Conservation (phyloP, 2,329 filamentous ascomycete genomes). For the Neofusicoccum kwambonambiense region DNA sequence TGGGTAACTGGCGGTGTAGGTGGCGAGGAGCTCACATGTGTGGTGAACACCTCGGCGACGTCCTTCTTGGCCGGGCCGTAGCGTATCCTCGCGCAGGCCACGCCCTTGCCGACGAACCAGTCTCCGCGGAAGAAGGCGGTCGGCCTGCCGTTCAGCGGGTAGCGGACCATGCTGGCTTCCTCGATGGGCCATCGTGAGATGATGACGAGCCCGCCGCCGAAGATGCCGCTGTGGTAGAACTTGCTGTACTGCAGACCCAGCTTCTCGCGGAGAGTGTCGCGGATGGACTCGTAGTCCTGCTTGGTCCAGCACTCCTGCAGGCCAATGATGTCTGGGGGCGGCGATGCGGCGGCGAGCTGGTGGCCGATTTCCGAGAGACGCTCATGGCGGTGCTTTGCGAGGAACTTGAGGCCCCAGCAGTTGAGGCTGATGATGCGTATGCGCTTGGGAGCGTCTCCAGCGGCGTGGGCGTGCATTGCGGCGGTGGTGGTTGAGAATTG, state of each 20-base stretch:
- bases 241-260: constrained; percentile 84
- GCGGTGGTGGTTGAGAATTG: neutral
- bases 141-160: constrained; percentile 89
- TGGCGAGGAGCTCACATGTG: constrained; percentile 57
- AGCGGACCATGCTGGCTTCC: constrained; percentile 80
- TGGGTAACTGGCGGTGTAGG: neutral
- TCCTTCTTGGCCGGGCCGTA: constrained; percentile 65
- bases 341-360: constrained; percentile 67
- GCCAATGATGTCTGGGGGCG: constrained; percentile 80
- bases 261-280: constrained; percentile 69
- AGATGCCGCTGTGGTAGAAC: constrained; percentile 86
- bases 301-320: constrained; percentile 94
- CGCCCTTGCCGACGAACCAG: constrained; percentile 94
- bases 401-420: constrained; percentile 92
- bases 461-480: neutral
- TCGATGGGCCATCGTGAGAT: constrained; percentile 90
- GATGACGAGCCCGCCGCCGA: constrained; percentile 86
- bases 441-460: constrained; percentile 40
- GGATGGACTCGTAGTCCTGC: constrained; percentile 77
- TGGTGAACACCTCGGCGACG: constrained; percentile 86
- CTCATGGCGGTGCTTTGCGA: constrained; percentile 73
- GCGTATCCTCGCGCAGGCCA: constrained; percentile 78
- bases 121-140: constrained; percentile 93
- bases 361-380: constrained; percentile 82
- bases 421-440: constrained; percentile 86